Base-by-base conservation (phyloP, 257 asterid genomes). In the Jacaranda copaia region DNA sequence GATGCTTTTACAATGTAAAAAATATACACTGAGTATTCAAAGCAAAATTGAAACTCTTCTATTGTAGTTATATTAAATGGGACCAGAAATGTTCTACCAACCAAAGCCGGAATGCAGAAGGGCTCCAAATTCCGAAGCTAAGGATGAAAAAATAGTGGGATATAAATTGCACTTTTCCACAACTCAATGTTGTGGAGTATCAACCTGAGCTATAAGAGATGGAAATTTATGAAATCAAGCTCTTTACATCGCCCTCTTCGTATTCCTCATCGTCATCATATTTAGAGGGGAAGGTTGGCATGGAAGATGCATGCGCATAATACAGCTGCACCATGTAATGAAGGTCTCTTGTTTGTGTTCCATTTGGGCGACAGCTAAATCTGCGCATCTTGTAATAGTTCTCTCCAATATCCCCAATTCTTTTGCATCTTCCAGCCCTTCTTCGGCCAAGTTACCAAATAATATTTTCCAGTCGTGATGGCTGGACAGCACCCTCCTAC, bases 381-480 rank as follows among this genome's bases (percentile, higher is more conserved):
- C 53, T 16, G 2, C 32, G 13, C 48, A 8, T 68, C 5, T 18
- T 6, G 25, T 68, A 15, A 68, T 38, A 15, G 1, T 5, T 35
- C 14, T 45, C 74, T 35, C 36, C 57, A 38, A 5, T 53, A 15
- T 46, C 42, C 36, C 61, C 64, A 9, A 5, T 0, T 46, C 69
- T 42, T 10, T 45, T n/a, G 75, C 12, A 36, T 77, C 56, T 49
- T 60, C 76, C 63, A 57, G 43, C 68, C 49, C 69, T 15, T 11
- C 19, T 52, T 2, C 53, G 38, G 63, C n/a, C 6, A 13, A 12
- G 18, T 46, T 35, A 13, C 57, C 68, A 15, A n/a, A 45, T 15
- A 32, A 16, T 16, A 25, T 25, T 48, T 12, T 19, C 53, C 13
- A 5, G 38, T 48, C 56, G 36, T 62, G 40, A 78, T 25, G 48